These are phyloP conservation scores for Penicillium turbatum DNA, from an alignment of 495 filamentous ascomycete species.

Conservation along the genomic window DNA sequence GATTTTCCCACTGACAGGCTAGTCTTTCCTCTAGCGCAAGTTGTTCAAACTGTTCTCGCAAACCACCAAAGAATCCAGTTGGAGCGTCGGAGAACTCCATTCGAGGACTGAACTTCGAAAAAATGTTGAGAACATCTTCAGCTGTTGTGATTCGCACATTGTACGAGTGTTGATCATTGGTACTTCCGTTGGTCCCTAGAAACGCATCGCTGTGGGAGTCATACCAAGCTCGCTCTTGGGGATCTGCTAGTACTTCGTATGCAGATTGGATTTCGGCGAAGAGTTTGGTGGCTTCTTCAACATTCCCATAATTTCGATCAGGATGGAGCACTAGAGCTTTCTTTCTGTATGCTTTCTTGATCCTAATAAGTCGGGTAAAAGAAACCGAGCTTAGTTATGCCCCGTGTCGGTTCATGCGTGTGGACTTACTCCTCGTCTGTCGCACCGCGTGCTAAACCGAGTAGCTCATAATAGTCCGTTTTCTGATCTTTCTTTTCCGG, in stretches of 20 bases:
- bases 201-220: conserved; percentile 88
- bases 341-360: conserved; percentile 86
- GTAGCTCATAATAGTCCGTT: conserved; percentile 88
- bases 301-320: conserved; percentile 87
- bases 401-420: background rate
- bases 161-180: conserved; percentile 52
- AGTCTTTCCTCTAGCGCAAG: conserved; percentile 77
- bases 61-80: conserved; percentile 74
- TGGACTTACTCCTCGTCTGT: conserved; percentile 74
- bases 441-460: conserved; percentile 66
- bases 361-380: conserved; percentile 45
- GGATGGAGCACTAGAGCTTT: conserved; percentile 94
- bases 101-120: conserved; percentile 70
- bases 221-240: conserved; percentile 96
- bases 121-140: conserved; percentile 66
- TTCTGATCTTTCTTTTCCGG: conserved; percentile 43
- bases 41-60: conserved; percentile 69
- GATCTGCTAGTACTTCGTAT: conserved; percentile 91
- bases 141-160: conserved; percentile 69
- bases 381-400: conserved; percentile 5
- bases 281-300: conserved; percentile 71
- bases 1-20: conserved; percentile 64
- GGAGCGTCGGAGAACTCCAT: conserved; percentile 73
- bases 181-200: conserved; percentile 51
- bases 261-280: conserved; percentile 92